phyloP scores from a whole-genome alignment of 1,284 basidiomycete genomes.

The Leccinum subfulvum region DNA sequence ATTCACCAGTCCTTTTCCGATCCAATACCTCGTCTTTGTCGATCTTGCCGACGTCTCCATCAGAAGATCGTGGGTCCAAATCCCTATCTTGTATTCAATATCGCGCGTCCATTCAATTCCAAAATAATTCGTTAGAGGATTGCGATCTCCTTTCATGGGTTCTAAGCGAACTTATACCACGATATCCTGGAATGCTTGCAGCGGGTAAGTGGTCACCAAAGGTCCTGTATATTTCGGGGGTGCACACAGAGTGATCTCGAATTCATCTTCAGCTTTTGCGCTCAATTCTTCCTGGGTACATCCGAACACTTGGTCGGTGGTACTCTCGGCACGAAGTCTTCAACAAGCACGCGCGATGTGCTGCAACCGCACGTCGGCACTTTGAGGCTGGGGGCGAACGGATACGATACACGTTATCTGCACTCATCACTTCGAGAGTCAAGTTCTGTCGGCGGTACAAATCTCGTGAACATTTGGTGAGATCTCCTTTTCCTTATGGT shows the following conservation, averaged over 20 bases:
- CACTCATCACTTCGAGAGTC: too few relatives aligned
- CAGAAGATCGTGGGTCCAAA: constrained; percentile 54
- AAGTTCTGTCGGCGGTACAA: too few relatives aligned
- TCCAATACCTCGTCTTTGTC: constrained; percentile 71
- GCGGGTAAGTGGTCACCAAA: constrained; percentile 47
- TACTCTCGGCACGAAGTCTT: too few relatives aligned
- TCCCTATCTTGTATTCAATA: constrained; percentile 8
- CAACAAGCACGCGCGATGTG: too few relatives aligned
- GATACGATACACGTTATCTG: too few relatives aligned
- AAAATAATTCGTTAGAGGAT: constrained; percentile 39
- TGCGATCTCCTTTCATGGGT: constrained; percentile 64
- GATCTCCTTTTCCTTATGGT: too few relatives aligned
- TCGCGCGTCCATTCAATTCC: constrained; percentile 9
- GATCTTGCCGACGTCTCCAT: constrained; percentile 63
- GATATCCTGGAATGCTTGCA: constrained; percentile 76
- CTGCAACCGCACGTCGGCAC: too few relatives aligned
- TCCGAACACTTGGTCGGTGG: constrained; percentile 72
- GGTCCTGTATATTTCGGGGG: background rate
- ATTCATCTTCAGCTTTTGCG: constrained; percentile 54
- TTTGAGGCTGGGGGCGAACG: too few relatives aligned
- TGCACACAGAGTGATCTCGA: constrained; percentile 2
- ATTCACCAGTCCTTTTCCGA: constrained; percentile 33
- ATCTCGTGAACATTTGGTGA: too few relatives aligned
- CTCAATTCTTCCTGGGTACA: constrained; percentile 85
- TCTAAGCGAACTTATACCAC: constrained; percentile 61